Conservation (phyloP, 441 rosid genomes). For the Syzygium malaccense region DNA sequence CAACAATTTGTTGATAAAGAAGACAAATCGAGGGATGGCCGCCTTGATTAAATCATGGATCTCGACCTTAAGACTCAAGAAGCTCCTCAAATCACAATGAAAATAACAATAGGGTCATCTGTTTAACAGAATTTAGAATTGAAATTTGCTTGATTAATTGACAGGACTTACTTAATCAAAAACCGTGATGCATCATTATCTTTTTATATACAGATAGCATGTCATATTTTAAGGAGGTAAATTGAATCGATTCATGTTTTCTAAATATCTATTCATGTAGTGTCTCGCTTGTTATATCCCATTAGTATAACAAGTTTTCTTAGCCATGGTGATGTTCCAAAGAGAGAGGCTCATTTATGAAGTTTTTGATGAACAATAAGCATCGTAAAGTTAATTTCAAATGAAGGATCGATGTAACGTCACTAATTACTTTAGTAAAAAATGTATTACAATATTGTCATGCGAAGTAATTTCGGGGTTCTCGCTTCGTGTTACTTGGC, state of each 20-base stretch:
- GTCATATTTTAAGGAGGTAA: background rate
- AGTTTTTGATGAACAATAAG: too few relatives aligned
- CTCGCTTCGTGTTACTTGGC: too few relatives aligned
- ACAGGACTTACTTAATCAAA: background rate
- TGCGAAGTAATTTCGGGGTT: too few relatives aligned
- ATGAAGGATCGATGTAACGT: too few relatives aligned
- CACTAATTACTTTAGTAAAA: too few relatives aligned
- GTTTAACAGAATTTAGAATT: fast-evolving
- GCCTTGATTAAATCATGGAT: background rate
- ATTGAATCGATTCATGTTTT: background rate
- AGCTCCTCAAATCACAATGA: background rate
- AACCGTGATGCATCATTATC: fast-evolving
- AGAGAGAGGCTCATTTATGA: background rate
- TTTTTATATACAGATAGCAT: background rate
- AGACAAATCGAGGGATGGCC: background rate
- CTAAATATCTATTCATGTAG: too few relatives aligned
- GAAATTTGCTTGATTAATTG: fast-evolving
- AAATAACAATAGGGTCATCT: background rate
- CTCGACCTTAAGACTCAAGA: background rate
- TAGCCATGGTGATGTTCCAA: background rate
- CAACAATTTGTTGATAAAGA: background rate
- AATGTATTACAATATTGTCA: too few relatives aligned
- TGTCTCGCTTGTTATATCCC: background rate
- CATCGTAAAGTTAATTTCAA: too few relatives aligned
- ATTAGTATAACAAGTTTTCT: too few relatives aligned